Evolutionary conservation across 2,329 filamentous ascomycete species (phyloP), one percentile per base, ranked within the genome.

Genomic region (Talaromyces sp.): DNA sequence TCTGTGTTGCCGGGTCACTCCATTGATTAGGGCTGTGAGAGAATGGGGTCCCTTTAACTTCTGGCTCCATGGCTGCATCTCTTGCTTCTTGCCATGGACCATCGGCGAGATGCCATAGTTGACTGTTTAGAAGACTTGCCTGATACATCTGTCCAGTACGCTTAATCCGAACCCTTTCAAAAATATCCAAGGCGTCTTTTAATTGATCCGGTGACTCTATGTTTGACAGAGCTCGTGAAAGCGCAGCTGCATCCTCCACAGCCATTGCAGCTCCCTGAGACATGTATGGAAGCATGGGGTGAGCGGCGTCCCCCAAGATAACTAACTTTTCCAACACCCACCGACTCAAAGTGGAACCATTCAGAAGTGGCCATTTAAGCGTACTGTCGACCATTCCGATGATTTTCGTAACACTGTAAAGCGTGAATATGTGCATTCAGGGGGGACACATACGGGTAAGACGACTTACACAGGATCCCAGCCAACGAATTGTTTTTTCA

Each of bases 301-400:
- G 86, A 62, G 85, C 88, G 0, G 83, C 77, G 64, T 88, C 86
- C 5, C 86, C 86, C 4, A 71, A 61, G 9, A 71, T 63, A 5
- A 63, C 46, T 2, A 63, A 14, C 10, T 59, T 61, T n/a, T 56
- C 59, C 19, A 11, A 50, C 9, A 10, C 77, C 73, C 66, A 87
- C 74, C 63, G 84, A 79, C 1, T 76, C 74, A 51, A 78, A 75
- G 79, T 35, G 61, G 51, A 35, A 63, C 65, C 66, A 50, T 84
- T 80, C 83, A 89, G 69, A 35, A 90, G 70, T 68, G 85, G 87
- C 88, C 88, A 90, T 70, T 89, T 90, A 43, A 85, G 81, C 0
- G 89, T 85, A 1, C 72, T 78, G 41, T 83, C 79, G 0, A 88
- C 85, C 51, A 80, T 78, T 3, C 74, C 72, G n/a, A 74, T 71